Evolutionary conservation across 768 basidiomycete species (phyloP).

Genomic region (Phlebiopsis flavidoalba): DNA sequence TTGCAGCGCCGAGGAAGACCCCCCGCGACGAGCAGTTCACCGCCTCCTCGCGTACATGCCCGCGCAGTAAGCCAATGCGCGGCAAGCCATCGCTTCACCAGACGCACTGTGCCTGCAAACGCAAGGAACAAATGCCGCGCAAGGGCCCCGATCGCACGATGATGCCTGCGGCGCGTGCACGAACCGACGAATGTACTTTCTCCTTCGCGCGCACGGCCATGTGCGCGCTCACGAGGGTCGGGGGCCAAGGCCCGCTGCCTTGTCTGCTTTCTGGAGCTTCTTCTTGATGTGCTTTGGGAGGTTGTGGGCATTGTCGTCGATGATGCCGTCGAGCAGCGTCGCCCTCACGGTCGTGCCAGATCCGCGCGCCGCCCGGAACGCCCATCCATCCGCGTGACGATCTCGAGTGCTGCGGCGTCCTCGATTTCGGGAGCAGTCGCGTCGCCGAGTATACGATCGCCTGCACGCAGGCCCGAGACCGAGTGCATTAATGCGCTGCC

Average conservation of each 20-base stretch:
- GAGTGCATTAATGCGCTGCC: conserved; percentile 57
- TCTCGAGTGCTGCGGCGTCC: conserved; percentile 70
- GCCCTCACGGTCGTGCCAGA: conserved; percentile 72
- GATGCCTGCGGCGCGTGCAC: conserved; percentile 79
- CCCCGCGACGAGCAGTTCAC: conserved; percentile 85
- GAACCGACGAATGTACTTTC: conserved; percentile 65
- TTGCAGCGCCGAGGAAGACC: conserved; percentile 59
- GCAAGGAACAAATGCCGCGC: conserved; percentile 77
- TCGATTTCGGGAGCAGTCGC: conserved; percentile 46
- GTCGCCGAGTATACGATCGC: conserved; percentile 55
- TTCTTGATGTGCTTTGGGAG: conserved; percentile 21
- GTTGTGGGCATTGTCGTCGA: conserved; percentile 37
- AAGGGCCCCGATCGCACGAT: conserved; percentile 73
- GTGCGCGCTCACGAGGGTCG: conserved; percentile 50
- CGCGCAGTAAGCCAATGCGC: conserved; percentile 81
- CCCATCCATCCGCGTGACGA: conserved; percentile 82
- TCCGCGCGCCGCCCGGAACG: conserved; percentile 80
- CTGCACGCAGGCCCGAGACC: conserved; percentile 46
- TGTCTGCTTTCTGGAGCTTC: background rate
- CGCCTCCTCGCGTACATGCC: conserved; percentile 70
- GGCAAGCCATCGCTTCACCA: conserved; percentile 91
- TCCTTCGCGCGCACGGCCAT: conserved; percentile 23
- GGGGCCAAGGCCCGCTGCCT: background rate
- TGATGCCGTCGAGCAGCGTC: conserved; percentile 66
- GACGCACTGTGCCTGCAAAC: conserved; percentile 78